Evolutionary conservation across 345 rosid genomes (phyloP).

Genomic region (Lumnitzera racemosa): DNA sequence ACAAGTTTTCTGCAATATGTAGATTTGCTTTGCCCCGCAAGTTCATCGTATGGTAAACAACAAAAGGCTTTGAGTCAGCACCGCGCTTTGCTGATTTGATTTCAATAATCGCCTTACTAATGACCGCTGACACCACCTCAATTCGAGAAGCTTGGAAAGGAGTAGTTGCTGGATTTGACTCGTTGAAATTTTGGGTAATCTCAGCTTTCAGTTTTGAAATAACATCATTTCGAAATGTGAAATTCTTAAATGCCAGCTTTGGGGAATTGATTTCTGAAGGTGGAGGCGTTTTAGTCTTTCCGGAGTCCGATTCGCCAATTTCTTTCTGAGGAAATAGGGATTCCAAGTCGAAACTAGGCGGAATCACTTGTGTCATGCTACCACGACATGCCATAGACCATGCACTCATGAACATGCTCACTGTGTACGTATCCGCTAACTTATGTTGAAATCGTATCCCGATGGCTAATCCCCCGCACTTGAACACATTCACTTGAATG

Average conservation of each 20-base stretch:
- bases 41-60: neutral
- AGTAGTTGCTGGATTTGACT: neutral
- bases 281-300: too few relatives aligned
- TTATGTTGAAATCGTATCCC: conserved; percentile 11
- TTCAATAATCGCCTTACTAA: conserved; percentile 9
- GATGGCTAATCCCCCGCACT: conserved; percentile 19
- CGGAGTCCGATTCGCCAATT: neutral
- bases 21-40: neutral
- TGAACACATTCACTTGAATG: conserved; percentile 17
- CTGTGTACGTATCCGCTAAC: conserved; percentile 16
- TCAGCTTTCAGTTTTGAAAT: conserved; percentile 11
- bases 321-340: conserved; percentile 10
- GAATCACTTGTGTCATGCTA: neutral
- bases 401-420: conserved; percentile 6
- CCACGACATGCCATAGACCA: conserved; percentile 20
- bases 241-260: conserved; percentile 11
- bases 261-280: neutral
- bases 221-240: conserved; percentile 7
- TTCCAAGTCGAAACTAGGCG: conserved; percentile 10
- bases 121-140: conserved; percentile 10
- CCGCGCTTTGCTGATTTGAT: too few relatives aligned
- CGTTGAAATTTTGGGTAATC: neutral
- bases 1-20: too few relatives aligned
- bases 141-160: conserved; percentile 12
- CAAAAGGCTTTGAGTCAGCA: conserved; percentile 1